Conservation (phyloP, 2,329 filamentous ascomycete species). For the Botrytis medusae region DNA sequence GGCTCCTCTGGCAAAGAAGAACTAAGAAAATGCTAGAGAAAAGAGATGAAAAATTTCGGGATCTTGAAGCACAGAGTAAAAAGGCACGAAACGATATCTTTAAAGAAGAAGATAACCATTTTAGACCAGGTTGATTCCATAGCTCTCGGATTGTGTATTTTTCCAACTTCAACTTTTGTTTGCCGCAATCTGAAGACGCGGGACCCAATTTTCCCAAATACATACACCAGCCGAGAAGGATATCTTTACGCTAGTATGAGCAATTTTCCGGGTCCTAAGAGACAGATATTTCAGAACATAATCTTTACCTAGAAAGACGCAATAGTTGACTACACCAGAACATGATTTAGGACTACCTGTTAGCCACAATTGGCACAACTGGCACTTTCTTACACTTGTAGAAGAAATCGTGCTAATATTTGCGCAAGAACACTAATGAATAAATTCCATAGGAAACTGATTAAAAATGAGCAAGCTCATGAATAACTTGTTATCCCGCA, state of each 20-base stretch:
- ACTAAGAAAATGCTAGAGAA: neutral
- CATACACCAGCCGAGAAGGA: too few species aligned
- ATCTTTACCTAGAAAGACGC: neutral
- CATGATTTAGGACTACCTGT: neutral
- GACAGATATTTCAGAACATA: too few species aligned
- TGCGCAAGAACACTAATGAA: neutral
- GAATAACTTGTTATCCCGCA: neutral
- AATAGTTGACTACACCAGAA: neutral
- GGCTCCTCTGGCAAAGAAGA: neutral
- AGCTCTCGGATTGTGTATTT: fast-evolving
- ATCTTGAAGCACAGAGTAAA: neutral
- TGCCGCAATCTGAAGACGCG: neutral
- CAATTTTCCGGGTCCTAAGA: too few species aligned
- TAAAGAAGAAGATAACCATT: neutral
- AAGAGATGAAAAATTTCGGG: neutral
- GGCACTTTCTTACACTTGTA: too few species aligned
- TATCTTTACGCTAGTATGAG: too few species aligned
- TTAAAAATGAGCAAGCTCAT: fast-evolving
- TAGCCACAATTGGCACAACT: neutral
- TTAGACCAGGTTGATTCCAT: too few species aligned
- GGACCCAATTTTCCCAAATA: too few species aligned
- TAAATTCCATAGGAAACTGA: neutral
- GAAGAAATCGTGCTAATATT: too few species aligned
- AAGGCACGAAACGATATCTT: neutral
- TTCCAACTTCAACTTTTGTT: neutral